Conservation (phyloP, 345 rosid species). For the Trapa incisa region DNA sequence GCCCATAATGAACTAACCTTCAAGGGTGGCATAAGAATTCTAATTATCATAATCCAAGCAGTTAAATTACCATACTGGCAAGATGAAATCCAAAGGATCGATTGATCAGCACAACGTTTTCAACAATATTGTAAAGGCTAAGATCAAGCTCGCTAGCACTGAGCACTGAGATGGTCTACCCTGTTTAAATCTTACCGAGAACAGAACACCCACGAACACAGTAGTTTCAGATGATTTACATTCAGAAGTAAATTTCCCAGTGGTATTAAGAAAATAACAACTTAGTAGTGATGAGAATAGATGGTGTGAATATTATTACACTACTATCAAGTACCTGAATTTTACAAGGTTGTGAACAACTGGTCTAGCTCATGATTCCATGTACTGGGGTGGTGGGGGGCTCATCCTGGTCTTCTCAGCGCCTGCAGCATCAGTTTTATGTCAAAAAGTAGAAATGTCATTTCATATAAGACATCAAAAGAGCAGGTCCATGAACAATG, state of each 20-base stretch:
- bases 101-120: too few species aligned
- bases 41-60: too few species aligned
- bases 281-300: background rate
- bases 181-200: background rate
- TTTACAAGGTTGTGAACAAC: background rate
- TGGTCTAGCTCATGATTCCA: conserved; percentile 40
- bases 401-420: conserved; percentile 61
- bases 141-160: too few species aligned
- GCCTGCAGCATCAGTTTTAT: conserved; percentile 29
- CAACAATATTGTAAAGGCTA: too few species aligned
- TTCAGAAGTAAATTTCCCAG: background rate
- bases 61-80: too few species aligned
- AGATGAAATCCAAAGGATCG: too few species aligned
- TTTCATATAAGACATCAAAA: background rate
- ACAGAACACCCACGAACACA: background rate
- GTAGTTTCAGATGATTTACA: background rate
- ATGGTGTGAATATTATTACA: background rate
- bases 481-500: background rate
- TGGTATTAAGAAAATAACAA: background rate
- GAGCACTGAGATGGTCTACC: background rate
- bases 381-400: conserved; percentile 72
- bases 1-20: too few species aligned
- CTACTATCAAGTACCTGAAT: background rate
- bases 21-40: too few species aligned
- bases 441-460: background rate